phyloP scores from a whole-genome alignment of 805 yeast genomes.

The Komagataella pastoris region DNA sequence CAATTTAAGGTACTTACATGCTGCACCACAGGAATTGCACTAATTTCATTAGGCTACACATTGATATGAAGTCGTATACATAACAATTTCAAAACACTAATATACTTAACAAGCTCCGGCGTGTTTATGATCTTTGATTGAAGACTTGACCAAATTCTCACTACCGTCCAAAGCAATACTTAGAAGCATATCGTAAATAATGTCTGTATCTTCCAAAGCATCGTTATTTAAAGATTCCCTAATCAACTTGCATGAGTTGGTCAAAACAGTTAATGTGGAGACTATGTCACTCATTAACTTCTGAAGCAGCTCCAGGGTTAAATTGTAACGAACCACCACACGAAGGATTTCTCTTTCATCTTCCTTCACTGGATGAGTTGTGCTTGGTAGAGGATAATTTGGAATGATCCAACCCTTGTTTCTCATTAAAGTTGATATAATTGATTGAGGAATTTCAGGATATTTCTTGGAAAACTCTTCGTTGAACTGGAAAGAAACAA shows the following conservation, averaged over 20 bases:
- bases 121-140: background rate
- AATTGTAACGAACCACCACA: conserved; percentile 66
- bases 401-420: conserved; percentile 81
- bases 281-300: conserved; percentile 51
- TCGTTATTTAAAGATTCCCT: conserved; percentile 13
- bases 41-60: conserved; percentile 36
- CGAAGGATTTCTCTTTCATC: conserved; percentile 55
- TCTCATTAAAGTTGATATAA: conserved; percentile 60
- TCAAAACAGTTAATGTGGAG: conserved; percentile 36
- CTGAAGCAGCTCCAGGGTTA: conserved; percentile 48
- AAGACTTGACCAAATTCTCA: background rate
- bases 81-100: too few species aligned
- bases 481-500: conserved; percentile 73
- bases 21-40: conserved; percentile 44
- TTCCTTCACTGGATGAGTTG: conserved; percentile 26
- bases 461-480: conserved; percentile 39
- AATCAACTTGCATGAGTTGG: conserved; percentile 30
- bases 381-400: conserved; percentile 66
- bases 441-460: conserved; percentile 75
- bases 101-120: background rate
- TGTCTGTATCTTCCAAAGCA: conserved; percentile 15
- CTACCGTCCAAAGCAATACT: conserved; percentile 42
- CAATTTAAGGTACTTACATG: conserved; percentile 46
- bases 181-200: conserved; percentile 34
- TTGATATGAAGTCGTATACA: conserved; percentile 10